Evolutionary conservation across 83 land plant species (phyloP).

Genomic region (Thuja plicata): DNA sequence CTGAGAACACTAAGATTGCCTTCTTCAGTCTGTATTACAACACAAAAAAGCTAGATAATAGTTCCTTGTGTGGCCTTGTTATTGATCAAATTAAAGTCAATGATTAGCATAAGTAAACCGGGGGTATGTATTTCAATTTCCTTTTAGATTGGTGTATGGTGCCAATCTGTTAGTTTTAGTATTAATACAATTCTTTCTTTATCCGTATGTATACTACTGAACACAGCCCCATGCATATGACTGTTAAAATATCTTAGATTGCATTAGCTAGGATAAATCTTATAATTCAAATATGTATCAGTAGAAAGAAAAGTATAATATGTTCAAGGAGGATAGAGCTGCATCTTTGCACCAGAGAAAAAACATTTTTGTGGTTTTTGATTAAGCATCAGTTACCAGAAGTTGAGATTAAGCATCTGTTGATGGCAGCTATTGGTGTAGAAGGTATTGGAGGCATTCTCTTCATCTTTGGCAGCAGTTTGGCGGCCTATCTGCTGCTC

Average conservation of each 20-base stretch:
- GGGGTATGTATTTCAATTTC: background rate
- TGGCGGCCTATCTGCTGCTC: slow-evolving; percentile 72
- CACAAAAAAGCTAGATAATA: slow-evolving; percentile 41
- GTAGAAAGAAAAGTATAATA: background rate
- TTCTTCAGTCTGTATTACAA: slow-evolving; percentile 69
- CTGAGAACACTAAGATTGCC: slow-evolving; percentile 49
- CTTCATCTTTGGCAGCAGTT: slow-evolving; percentile 57
- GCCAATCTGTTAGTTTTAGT: background rate
- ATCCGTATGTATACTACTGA: background rate
- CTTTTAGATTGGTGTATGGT: background rate
- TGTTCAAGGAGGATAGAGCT: too few relatives aligned
- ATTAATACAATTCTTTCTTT: background rate
- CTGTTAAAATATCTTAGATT: background rate
- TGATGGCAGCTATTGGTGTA: slow-evolving; percentile 40
- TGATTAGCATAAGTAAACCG: background rate
- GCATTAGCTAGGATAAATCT: background rate
- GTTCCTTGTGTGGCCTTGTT: slow-evolving; percentile 67
- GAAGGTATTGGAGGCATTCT: slow-evolving; percentile 80
- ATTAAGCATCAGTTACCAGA: too few relatives aligned
- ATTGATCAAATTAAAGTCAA: slow-evolving; percentile 65
- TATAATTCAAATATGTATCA: background rate
- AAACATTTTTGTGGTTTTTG: too few relatives aligned
- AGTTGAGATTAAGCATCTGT: slow-evolving; percentile 43
- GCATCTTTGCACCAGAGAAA: too few relatives aligned
- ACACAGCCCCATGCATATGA: background rate